phyloP scores from a whole-genome alignment of 2,329 filamentous ascomycete species.

The Colletotrichum destructivum region DNA sequence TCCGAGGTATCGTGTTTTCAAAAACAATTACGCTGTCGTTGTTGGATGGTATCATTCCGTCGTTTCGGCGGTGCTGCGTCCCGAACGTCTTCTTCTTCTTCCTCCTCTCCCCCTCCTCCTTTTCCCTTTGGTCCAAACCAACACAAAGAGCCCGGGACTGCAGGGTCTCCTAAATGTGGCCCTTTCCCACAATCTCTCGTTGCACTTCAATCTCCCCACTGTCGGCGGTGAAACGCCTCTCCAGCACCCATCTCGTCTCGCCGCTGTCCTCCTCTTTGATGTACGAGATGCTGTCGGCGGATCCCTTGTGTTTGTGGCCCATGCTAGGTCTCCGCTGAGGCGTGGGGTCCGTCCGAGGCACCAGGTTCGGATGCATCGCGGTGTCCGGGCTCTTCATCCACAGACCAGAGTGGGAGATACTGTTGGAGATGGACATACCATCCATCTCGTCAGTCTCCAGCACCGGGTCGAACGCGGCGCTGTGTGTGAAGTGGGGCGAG shows the following conservation, averaged over 20 bases:
- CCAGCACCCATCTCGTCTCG: slow-evolving; percentile 77
- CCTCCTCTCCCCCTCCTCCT: not conserved
- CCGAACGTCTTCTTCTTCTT: not conserved
- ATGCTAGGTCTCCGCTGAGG: slow-evolving; percentile 48
- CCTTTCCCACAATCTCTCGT: slow-evolving; percentile 74
- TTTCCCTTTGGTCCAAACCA: too few relatives aligned
- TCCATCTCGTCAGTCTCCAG: slow-evolving; percentile 56
- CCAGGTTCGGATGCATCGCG: slow-evolving; percentile 39
- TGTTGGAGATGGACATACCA: slow-evolving; percentile 42
- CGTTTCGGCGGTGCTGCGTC: slow-evolving; percentile 8
- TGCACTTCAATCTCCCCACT: slow-evolving; percentile 76
- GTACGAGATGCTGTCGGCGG: slow-evolving; percentile 80
- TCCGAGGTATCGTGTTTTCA: slow-evolving; percentile 23
- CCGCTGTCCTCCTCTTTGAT: slow-evolving; percentile 69
- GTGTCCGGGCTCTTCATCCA: slow-evolving; percentile 46
- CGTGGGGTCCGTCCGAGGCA: slow-evolving; percentile 39
- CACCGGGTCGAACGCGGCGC: slow-evolving; percentile 55
- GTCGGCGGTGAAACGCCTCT: slow-evolving; percentile 76
- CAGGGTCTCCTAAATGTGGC: slow-evolving; percentile 57
- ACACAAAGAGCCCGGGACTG: not conserved
- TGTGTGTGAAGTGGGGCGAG: slow-evolving; percentile 47
- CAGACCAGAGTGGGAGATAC: slow-evolving; percentile 46
- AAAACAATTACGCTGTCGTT: slow-evolving; percentile 29
- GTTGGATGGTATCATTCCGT: slow-evolving; percentile 26
- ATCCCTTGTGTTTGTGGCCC: slow-evolving; percentile 69